Percentiles rank a stretch among this genome's conserved stretches.
Evolutionary conservation across 2,329 filamentous ascomycete species (phyloP).

Genomic region (Clarireedia hainanense): DNA sequence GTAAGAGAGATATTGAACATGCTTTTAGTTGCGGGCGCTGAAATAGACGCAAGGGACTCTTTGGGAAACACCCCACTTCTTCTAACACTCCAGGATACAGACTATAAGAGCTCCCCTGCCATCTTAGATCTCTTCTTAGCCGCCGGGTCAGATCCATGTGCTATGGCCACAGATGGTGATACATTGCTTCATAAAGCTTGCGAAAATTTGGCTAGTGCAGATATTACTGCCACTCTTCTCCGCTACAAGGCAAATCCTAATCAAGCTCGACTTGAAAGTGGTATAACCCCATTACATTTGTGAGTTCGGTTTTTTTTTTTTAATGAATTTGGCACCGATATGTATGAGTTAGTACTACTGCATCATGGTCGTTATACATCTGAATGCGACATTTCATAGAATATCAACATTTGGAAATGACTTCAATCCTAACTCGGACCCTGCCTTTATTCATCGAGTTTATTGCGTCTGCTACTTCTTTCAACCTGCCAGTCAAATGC

Average conservation of each 20-base stretch:
- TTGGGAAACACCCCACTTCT: conserved; percentile 15
- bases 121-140: not conserved
- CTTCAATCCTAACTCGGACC: not conserved
- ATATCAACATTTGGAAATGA: not conserved
- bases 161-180: not conserved
- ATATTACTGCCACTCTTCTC: not conserved
- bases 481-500: not conserved
- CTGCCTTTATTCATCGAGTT: too few relatives aligned
- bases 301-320: not conserved
- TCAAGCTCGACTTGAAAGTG: not conserved
- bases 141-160: conserved; percentile 4
- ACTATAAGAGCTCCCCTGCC: not conserved
- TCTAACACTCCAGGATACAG: not conserved
- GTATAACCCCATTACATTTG: not conserved
- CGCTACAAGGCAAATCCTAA: not conserved
- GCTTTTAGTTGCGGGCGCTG: conserved; percentile 20
- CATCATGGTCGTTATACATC: not conserved
- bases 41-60: conserved; percentile 18
- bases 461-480: not conserved
- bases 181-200: conserved; percentile 1
- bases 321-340: not conserved
- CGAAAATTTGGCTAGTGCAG: not conserved
- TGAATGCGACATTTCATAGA: not conserved
- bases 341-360: too few relatives aligned
- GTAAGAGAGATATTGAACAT: not conserved